Base-by-base conservation (phyloP, 805 yeast genomes). In the Cyberlindnera maritima region DNA sequence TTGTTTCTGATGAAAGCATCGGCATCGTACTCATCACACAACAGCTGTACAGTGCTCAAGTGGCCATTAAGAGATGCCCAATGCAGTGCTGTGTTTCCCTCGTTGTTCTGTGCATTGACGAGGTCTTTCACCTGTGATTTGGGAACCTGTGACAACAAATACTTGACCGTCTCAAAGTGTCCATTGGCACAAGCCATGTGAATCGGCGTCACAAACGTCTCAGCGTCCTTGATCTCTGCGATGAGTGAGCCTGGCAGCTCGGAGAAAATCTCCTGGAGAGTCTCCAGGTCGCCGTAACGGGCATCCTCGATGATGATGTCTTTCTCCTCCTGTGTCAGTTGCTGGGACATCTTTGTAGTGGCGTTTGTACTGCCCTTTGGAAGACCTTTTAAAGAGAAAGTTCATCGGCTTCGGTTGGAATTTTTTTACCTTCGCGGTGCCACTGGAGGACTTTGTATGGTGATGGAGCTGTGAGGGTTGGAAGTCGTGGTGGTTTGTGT, bases 181-280 rank as follows among this genome's bases (percentile, higher is more conserved):
- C 97, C 99, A 67, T 94, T 94, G 23, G 95, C 99, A 20, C 95
- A 83, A 0, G 98, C 97, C 91, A 88, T 88, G 63, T 94, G 99
- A 41, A 94, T 69, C 8, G 96, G 85, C 0, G 96, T 88, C 43
- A 87, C 79, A 34, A 74, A 64, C 2, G 91, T 75, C 44, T 64
- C 70, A 39, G 80, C 83, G 56, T 91, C 96, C 53, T 74, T 72
- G 54, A 85, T 81, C 4, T 66, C 58, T 4, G 51, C 61, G 53
- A 59, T 74, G 50, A 50, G 68, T 1, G 62, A 61, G 2, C 83
- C 74, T 41, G 79, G 76, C 57, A 71, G 71, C 44, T 78, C 79
- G 15, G 76, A 70, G 57, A 94, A 85, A 35, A 87, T 79, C 50
- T 76, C 87, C 57, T 77, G 73, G 46, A 94, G 66, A 0, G 86